Percentiles rank a stretch among this genome's conserved stretches.
phyloP scores from a whole-genome alignment of 2,329 filamentous ascomycete genomes.

The Pestalotiopsis sp. region DNA sequence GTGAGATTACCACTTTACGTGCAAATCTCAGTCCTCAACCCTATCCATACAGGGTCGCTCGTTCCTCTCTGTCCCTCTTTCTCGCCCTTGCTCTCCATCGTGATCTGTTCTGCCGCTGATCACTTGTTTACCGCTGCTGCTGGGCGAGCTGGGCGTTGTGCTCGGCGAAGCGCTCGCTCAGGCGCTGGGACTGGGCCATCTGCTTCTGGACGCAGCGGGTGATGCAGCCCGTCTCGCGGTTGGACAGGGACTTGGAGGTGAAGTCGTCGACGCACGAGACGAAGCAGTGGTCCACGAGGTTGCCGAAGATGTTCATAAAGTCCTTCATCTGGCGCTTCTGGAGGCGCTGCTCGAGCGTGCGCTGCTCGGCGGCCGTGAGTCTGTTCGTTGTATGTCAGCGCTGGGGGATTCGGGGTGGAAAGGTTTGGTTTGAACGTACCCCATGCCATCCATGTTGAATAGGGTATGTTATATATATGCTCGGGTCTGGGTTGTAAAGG shows the following conservation, averaged over 20 bases:
- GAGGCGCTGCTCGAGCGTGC: conserved; percentile 91
- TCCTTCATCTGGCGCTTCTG: conserved; percentile 99
- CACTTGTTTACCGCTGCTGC: conserved; percentile 44
- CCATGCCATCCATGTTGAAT: conserved; percentile 13
- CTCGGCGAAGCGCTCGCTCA: conserved; percentile 87
- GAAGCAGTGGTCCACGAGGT: conserved; percentile 88
- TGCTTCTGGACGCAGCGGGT: conserved; percentile 96
- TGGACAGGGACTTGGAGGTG: conserved; percentile 90
- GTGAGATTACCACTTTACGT: neutral
- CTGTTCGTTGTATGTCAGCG: conserved; percentile 30
- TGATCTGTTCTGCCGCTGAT: conserved; percentile 6
- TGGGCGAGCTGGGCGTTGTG: conserved; percentile 64
- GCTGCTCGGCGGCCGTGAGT: conserved; percentile 80
- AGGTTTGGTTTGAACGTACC: conserved; percentile 6
- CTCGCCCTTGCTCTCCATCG: neutral
- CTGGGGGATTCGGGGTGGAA: neutral
- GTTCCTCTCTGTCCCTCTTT: neutral
- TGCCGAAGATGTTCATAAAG: conserved; percentile 80
- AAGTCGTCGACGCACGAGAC: conserved; percentile 97
- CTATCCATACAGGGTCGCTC: no score
- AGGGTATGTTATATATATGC: neutral
- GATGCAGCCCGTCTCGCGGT: conserved; percentile 88
- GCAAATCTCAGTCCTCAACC: neutral
- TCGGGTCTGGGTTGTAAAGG: neutral
- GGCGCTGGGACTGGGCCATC: conserved; percentile 86